Percentiles rank a stretch among this genome's conserved stretches.
phyloP scores from a whole-genome alignment of 768 basidiomycete genomes.

The Lentinula lateritia region DNA sequence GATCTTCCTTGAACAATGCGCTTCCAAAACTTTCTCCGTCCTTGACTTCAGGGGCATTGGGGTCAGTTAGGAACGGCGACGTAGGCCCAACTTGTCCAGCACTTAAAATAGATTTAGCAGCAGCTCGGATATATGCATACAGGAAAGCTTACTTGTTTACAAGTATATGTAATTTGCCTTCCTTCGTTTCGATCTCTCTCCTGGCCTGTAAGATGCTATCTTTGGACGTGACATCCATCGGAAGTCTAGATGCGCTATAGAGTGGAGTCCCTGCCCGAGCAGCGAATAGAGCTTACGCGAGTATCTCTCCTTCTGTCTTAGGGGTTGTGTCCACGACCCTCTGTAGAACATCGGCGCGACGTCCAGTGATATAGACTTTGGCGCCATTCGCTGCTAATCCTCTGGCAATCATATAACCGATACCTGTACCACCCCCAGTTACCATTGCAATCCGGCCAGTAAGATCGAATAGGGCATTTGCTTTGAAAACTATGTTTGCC shows the following conservation, averaged over 20 bases:
- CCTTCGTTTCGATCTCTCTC: conserved; percentile 45
- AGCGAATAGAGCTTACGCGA: conserved; percentile 41
- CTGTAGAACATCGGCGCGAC: conserved; percentile 61
- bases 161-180: conserved; percentile 72
- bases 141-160: conserved; percentile 65
- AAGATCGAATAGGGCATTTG: conserved; percentile 42
- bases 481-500: conserved; percentile 17
- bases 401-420: conserved; percentile 23
- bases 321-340: conserved; percentile 42
- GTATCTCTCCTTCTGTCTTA: conserved; percentile 41
- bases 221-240: conserved; percentile 70
- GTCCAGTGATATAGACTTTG: conserved; percentile 71
- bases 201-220: conserved; percentile 57
- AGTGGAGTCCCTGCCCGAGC: too few relatives aligned
- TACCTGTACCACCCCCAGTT: conserved; percentile 50
- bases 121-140: background rate
- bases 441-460: conserved; percentile 52
- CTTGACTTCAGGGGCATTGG: conserved; percentile 51
- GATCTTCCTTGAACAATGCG: conserved; percentile 67
- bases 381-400: conserved; percentile 68
- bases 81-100: conserved; percentile 71
- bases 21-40: conserved; percentile 60
- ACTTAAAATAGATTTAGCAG: conserved; percentile 28
- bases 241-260: conserved; percentile 32
- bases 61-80: conserved; percentile 53